These are phyloP conservation scores for Wallacemonas rigidus DNA, from an alignment of 208 protist genomes.

Conservation along the genomic window DNA sequence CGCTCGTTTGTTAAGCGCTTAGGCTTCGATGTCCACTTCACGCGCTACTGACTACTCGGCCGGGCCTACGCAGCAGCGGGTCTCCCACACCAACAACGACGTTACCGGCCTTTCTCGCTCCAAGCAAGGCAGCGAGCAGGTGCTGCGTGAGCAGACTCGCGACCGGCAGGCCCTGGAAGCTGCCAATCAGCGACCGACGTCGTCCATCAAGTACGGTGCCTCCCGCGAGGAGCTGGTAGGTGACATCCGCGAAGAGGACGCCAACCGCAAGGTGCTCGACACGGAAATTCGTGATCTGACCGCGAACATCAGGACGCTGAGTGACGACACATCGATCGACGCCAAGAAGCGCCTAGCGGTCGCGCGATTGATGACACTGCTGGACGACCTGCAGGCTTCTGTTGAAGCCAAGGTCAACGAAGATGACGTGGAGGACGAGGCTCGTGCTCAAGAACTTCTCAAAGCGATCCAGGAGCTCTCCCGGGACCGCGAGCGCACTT, in stretches of 20 bases:
- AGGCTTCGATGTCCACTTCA: background rate
- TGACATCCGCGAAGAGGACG: slow-evolving; percentile 59
- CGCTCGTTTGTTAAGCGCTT: background rate
- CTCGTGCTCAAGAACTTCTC: slow-evolving; percentile 62
- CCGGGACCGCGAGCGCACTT: slow-evolving; percentile 64
- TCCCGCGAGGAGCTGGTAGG: slow-evolving; percentile 58
- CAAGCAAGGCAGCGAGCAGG: slow-evolving; percentile 4
- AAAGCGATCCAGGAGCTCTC: slow-evolving; percentile 80
- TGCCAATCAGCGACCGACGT: slow-evolving; percentile 21
- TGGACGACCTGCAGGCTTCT: slow-evolving; percentile 71
- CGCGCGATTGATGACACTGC: slow-evolving; percentile 70
- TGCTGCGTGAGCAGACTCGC: slow-evolving; percentile 2
- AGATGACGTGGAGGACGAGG: slow-evolving; percentile 48
- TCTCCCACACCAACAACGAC: slow-evolving; percentile 5
- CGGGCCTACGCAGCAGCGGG: background rate
- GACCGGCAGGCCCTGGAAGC: slow-evolving; percentile 35
- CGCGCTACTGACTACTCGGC: background rate
- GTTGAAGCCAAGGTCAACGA: slow-evolving; percentile 63
- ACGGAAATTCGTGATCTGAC: slow-evolving; percentile 42
- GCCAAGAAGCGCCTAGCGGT: slow-evolving; percentile 64
- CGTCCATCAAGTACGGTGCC: slow-evolving; percentile 8
- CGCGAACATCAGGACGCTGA: slow-evolving; percentile 44
- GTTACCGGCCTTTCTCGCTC: slow-evolving; percentile 3
- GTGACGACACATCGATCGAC: slow-evolving; percentile 35
- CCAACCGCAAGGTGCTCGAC: slow-evolving; percentile 43